Conservation (phyloP, 2,329 filamentous ascomycete genomes). For the Exophiala sideris region DNA sequence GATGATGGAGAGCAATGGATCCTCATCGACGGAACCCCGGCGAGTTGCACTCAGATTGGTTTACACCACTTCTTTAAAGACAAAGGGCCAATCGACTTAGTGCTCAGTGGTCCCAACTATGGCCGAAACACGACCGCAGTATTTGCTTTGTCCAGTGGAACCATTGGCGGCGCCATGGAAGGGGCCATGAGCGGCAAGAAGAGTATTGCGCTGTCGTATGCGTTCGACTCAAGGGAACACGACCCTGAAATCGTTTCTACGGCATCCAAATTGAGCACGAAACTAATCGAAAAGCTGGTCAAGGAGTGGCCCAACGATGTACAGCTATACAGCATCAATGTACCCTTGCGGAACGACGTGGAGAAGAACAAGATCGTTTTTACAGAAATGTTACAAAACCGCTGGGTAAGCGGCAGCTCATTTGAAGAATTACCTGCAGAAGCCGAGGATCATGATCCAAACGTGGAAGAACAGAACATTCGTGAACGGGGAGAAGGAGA, state of each 20-base stretch:
- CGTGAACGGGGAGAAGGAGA: slow-evolving; percentile 59
- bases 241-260: slow-evolving; percentile 76
- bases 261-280: slow-evolving; percentile 70
- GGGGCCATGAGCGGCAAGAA: slow-evolving; percentile 67
- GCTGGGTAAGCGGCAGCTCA: slow-evolving; percentile 79
- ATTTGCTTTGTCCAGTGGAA: slow-evolving; percentile 74
- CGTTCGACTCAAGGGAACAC: slow-evolving; percentile 83
- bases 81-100: slow-evolving; percentile 68
- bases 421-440: slow-evolving; percentile 73
- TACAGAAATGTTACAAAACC: slow-evolving; percentile 84
- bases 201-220: slow-evolving; percentile 82
- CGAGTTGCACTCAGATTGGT: slow-evolving; percentile 77
- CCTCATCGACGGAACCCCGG: slow-evolving; percentile 75
- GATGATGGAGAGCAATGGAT: slow-evolving; percentile 71
- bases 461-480: slow-evolving; percentile 70
- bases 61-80: slow-evolving; percentile 75
- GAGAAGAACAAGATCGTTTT: slow-evolving; percentile 71
- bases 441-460: slow-evolving; percentile 56
- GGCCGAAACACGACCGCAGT: slow-evolving; percentile 78
- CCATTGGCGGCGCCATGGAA: slow-evolving; percentile 73
- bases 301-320: slow-evolving; percentile 70
- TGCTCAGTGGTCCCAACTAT: slow-evolving; percentile 78
- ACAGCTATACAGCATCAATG: slow-evolving; percentile 88
- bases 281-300: slow-evolving; percentile 74
- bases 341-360: slow-evolving; percentile 77